These are phyloP conservation scores for Aspergillus novoparasiticus DNA, from an alignment of 2,329 filamentous ascomycete species.

Conservation along the genomic window DNA sequence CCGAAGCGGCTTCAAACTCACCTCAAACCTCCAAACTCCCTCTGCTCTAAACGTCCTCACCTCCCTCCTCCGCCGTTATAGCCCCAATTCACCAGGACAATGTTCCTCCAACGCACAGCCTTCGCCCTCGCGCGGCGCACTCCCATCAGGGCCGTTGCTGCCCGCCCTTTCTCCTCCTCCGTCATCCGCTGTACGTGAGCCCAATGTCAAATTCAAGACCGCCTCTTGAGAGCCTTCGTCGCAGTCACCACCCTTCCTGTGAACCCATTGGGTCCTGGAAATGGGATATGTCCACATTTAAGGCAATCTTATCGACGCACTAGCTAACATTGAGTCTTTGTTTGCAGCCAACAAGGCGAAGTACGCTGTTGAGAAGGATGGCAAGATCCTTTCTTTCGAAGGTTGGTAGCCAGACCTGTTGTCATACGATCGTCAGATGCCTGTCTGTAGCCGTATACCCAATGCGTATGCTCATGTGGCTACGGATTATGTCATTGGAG, in stretches of 20 bases:
- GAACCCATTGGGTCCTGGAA: conserved; percentile 26
- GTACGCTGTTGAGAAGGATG: conserved; percentile 43
- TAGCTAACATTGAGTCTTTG: conserved; percentile 28
- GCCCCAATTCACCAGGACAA: conserved; percentile 35
- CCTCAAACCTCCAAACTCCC: conserved; percentile 39
- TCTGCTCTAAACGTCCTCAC: conserved; percentile 28
- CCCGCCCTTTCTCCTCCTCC: conserved; percentile 50
- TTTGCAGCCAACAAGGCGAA: conserved; percentile 40
- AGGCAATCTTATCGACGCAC: neutral
- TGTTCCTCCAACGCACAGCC: conserved; percentile 52
- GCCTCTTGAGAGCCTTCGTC: conserved; percentile 18
- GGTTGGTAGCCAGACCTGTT: conserved; percentile 36
- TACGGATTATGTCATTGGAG: conserved; percentile 11
- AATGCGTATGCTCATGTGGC: neutral
- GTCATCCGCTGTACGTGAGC: conserved; percentile 49
- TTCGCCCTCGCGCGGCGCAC: conserved; percentile 50
- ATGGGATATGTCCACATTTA: neutral
- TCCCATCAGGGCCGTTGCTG: conserved; percentile 44
- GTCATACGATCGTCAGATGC: conserved; percentile 18
- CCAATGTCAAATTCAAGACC: conserved; percentile 29
- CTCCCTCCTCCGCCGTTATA: conserved; percentile 25
- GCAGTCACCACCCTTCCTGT: conserved; percentile 18
- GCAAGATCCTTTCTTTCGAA: conserved; percentile 49
- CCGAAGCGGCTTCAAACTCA: conserved; percentile 45
- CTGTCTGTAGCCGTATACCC: neutral